These are phyloP conservation scores for Entelexis sorbosivorans DNA, from an alignment of 1,139 yeast genomes.

Conservation along the genomic window DNA sequence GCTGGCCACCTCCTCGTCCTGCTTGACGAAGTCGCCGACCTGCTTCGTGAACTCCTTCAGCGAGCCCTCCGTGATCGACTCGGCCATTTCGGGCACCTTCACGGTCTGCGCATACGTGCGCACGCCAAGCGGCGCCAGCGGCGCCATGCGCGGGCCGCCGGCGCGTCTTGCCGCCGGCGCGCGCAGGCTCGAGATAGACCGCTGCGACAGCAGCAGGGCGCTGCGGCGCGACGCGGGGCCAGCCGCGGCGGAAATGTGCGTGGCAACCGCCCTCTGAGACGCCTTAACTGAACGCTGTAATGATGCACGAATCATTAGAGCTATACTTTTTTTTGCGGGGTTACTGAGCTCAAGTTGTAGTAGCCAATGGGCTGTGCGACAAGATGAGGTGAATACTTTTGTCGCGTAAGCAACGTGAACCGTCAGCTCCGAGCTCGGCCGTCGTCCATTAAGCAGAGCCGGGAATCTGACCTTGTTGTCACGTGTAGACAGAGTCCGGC, in stretches of 20 bases:
- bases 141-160: background rate
- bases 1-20: slow-evolving; percentile 89
- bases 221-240: background rate
- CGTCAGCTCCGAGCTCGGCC: slow-evolving; percentile 5
- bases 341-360: background rate
- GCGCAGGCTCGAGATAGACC: slow-evolving; percentile 3
- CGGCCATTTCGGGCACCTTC: slow-evolving; percentile 98
- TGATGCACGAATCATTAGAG: slow-evolving; percentile 15
- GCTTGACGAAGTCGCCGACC: slow-evolving; percentile 80
- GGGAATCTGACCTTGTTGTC: background rate
- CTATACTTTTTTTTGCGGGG: slow-evolving; percentile 3
- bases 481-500: background rate
- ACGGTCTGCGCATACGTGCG: slow-evolving; percentile 34
- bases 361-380: slow-evolving; percentile 5
- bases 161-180: background rate
- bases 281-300: slow-evolving; percentile 12
- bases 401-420: slow-evolving; percentile 1
- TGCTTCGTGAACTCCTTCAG: slow-evolving; percentile 59
- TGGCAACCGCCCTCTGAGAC: background rate
- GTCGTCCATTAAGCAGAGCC: background rate
- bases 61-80: slow-evolving; percentile 95
- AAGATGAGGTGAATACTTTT: background rate
- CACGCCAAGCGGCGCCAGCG: slow-evolving; percentile 6
- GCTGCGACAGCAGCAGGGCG: slow-evolving; percentile 4
- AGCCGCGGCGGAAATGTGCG: background rate